Percentiles rank a stretch among this genome's conserved stretches.
phyloP scores from a whole-genome alignment of 1,139 yeast species.

The Taiozyma sp. region DNA sequence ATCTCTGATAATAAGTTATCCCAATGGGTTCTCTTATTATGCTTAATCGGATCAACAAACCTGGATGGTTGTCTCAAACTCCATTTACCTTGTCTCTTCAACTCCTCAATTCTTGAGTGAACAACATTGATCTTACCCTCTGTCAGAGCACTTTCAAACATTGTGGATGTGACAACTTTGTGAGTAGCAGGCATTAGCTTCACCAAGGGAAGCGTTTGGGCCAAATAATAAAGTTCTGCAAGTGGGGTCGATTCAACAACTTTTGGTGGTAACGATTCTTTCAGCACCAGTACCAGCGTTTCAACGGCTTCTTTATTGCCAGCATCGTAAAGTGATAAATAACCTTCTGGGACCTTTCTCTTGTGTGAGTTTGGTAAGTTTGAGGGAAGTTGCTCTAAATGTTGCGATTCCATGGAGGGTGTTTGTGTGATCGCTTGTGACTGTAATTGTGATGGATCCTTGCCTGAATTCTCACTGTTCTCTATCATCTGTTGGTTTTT shows the following conservation, averaged over 20 bases:
- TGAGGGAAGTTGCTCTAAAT: slow-evolving; percentile 5
- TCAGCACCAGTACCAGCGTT: slow-evolving; percentile 37
- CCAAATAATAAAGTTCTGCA: slow-evolving; percentile 80
- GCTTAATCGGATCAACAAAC: slow-evolving; percentile 62
- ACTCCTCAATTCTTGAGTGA: slow-evolving; percentile 87
- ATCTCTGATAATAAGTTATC: slow-evolving; percentile 73
- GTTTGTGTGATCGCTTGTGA: background rate
- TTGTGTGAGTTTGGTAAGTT: slow-evolving; percentile 11
- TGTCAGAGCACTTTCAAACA: slow-evolving; percentile 48
- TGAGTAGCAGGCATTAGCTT: slow-evolving; percentile 82
- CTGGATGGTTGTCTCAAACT: slow-evolving; percentile 80
- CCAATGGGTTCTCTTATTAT: slow-evolving; percentile 51
- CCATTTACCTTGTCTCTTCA: slow-evolving; percentile 87
- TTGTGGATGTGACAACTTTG: slow-evolving; percentile 78
- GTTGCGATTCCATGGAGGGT: background rate
- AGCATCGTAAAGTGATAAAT: slow-evolving; percentile 22
- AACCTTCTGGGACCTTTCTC: slow-evolving; percentile 22
- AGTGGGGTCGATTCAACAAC: slow-evolving; percentile 59
- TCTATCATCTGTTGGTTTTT: background rate
- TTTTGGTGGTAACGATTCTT: slow-evolving; percentile 43
- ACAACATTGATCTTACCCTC: slow-evolving; percentile 94
- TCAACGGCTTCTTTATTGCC: slow-evolving; percentile 33
- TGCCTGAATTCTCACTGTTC: background rate
- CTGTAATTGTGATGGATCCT: background rate
- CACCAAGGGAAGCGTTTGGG: slow-evolving; percentile 82